Percentiles rank a stretch among this genome's conserved stretches.
These are phyloP conservation scores for Beauveria sp. DNA, from an alignment of 2,329 filamentous ascomycete genomes.

Conservation along the genomic window DNA sequence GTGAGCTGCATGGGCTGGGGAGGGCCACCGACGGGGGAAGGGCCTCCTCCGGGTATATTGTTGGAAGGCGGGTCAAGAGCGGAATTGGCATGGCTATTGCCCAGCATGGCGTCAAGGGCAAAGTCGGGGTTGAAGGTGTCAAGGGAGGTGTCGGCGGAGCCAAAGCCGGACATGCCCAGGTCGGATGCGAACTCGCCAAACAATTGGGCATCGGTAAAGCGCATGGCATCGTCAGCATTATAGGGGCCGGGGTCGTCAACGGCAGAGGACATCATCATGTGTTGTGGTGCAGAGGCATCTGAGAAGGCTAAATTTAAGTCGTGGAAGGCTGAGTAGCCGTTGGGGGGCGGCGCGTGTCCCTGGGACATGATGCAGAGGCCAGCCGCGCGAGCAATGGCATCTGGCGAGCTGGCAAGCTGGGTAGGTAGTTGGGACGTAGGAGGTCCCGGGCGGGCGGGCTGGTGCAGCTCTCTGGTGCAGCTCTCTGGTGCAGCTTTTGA, in stretches of 20 bases:
- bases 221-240: background rate
- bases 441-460: background rate
- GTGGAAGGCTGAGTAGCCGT: conserved; percentile 1
- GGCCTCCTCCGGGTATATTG: conserved; percentile 34
- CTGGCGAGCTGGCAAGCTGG: background rate
- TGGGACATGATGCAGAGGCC: conserved; percentile 8
- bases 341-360: background rate
- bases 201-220: conserved; percentile 6
- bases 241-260: background rate
- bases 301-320: conserved; percentile 2
- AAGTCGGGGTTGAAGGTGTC: conserved; percentile 8
- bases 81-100: conserved; percentile 17
- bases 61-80: conserved; percentile 24
- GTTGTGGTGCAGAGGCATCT: conserved; percentile 8
- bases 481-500: background rate
- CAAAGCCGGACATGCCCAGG: conserved; percentile 1
- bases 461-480: background rate
- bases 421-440: background rate
- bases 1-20: conserved; percentile 17
- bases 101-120: conserved; percentile 11
- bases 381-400: conserved; percentile 5
- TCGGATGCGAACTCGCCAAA: conserved; percentile 6
- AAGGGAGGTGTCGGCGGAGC: background rate
- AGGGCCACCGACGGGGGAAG: conserved; percentile 33
- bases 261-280: background rate